These are phyloP conservation scores for Leccinum angustisporum DNA, from an alignment of 1,284 basidiomycete species.

Conservation along the genomic window DNA sequence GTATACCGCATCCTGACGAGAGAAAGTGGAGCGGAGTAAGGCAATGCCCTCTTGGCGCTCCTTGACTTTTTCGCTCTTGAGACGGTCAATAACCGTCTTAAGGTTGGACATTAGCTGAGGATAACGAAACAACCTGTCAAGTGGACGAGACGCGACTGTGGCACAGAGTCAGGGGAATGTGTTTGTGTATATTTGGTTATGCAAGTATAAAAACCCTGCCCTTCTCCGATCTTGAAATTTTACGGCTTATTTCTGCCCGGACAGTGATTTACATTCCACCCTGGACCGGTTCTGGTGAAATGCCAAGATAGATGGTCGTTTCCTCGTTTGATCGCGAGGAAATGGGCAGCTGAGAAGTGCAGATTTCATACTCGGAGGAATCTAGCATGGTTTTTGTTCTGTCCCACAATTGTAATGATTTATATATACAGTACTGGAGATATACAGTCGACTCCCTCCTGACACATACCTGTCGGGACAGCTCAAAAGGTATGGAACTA, in stretches of 20 bases:
- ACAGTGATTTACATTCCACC: constrained; percentile 51
- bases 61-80: constrained; percentile 68
- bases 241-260: constrained; percentile 71
- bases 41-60: constrained; percentile 69
- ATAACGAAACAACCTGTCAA: constrained; percentile 3
- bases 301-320: constrained; percentile 51
- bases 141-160: constrained; percentile 14
- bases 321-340: constrained; percentile 48
- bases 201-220: constrained; percentile 24
- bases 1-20: constrained; percentile 50
- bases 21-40: constrained; percentile 59
- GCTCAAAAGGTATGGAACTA: too few species aligned
- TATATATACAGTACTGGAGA: neutral
- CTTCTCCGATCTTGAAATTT: neutral
- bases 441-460: too few species aligned
- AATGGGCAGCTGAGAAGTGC: constrained; percentile 48
- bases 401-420: constrained; percentile 29
- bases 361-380: constrained; percentile 22
- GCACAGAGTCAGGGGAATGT: constrained; percentile 7
- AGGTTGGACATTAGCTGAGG: constrained; percentile 39
- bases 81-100: constrained; percentile 49
- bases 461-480: too few species aligned
- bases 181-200: constrained; percentile 32
- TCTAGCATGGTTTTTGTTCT: constrained; percentile 36
- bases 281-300: constrained; percentile 76